Base-by-base conservation (phyloP, 345 rosid genomes). In the Turritis glabra region DNA sequence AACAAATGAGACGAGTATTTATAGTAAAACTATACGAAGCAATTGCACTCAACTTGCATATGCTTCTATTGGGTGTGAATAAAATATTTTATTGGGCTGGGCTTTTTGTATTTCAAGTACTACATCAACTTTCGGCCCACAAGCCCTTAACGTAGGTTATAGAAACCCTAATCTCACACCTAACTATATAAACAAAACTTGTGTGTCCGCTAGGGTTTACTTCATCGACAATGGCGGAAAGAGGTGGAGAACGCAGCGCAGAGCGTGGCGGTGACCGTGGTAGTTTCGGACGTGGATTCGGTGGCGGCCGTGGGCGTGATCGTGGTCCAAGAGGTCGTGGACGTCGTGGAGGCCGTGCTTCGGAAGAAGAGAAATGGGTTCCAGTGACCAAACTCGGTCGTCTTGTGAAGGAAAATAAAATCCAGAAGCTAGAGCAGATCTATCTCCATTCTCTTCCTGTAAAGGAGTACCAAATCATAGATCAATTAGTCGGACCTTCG, bases 341-440 rank as follows among this genome's bases (percentile, higher is more conserved):
- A 12, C 84, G 90, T 19, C 91, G 97, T 48, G 89, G 89, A 19
- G 81, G 88, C 1, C 88, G 91, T 26, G 71, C 84, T 13, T 86
- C 89, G 0, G 93, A 90, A 74, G 96, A 88, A 38, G 89, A 84
- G 69, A 87, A 87, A 60, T 90, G 97, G 97, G 88, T 85, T 0
- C 96, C 96, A 0, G 90, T 88, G 3, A 90, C 97, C 8, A 92
- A 92, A 61, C 88, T 89, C 2, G 96, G 96, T 6, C 97, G 93
- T 44, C 83, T 92, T 8, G 96, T 90, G 13, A 70, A 52, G n/a
- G 82, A 80, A 0, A 86, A 84, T 0, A 84, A 82, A 59, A 88
- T 92, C 72, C 51, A 54, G 12, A 71, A 82, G 66, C 30, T 92
- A 0, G 93, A 92, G 78, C 88, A 89, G 58, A 87, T 89, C 71